Base-by-base conservation (phyloP, 805 yeast genomes). In the Pichia eremophila region DNA sequence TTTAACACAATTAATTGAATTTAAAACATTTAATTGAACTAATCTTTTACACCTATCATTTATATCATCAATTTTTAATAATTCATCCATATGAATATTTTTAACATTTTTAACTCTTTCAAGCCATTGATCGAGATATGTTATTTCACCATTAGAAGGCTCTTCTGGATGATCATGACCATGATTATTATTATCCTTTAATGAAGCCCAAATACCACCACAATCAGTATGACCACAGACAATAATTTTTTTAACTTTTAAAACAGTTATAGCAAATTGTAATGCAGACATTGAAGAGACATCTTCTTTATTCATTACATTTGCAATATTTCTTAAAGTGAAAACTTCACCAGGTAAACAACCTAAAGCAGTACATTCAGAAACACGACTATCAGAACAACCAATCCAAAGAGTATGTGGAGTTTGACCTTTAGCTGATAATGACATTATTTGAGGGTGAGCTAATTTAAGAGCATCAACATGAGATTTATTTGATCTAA, bases 221-320 rank as follows among this genome's bases (percentile, higher is more conserved):
- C 98, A 90, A 64, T 87, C 95, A 32, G 93, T 84, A 67, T 90
- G 98, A 4, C 97, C 98, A 66, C 96, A 86, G 7, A 90, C 84
- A 47, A 90, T 74, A 45, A 90, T 79, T 60, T 85, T 87, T 54
- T 73, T 75, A 38, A 91, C 95, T 59, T 85, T 83, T 51, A 90
- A 72, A 14, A 83, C 87, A 54, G 86, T 89, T 54, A 91, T 78
- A 6, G 96, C 95, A 59, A 86, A 87, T 64, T 90, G 96, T 31
- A 91, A 69, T 3, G 89, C 89, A 0, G 95, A 82, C 61, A 78
- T 79, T 18, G 83, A 73, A 39, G 88, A 76, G 41, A 83, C 68
- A 63, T 91, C 97, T 47, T 79, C 77, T 27, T 83, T 72, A 46
- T 79, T 75, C 45, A 89, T 73, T 35, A 82, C 70, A 63, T 90